Conservation (phyloP, 306 rosid species). For the Dicorynia guianensis region DNA sequence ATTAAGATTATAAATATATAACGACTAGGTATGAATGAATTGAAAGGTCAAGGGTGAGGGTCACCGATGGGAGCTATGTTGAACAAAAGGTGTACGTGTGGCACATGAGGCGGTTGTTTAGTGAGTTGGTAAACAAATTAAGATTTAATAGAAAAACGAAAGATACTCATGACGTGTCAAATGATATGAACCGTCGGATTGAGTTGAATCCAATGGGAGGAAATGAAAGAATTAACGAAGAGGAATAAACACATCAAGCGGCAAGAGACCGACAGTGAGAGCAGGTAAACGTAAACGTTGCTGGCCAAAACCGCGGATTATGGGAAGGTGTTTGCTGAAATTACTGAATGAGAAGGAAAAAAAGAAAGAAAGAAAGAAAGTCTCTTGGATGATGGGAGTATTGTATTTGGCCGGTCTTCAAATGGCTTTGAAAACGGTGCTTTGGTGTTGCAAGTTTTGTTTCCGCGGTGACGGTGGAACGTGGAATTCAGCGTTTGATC, state of each 20-base stretch:
- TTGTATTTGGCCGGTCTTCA: too few species aligned
- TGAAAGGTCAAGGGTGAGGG: constrained; percentile 18
- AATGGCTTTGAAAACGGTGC: too few species aligned
- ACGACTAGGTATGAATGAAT: neutral
- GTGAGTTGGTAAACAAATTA: constrained; percentile 36
- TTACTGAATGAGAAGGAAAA: neutral
- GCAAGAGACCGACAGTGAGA: constrained; percentile 40
- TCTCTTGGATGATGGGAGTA: too few species aligned
- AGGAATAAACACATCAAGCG: neutral
- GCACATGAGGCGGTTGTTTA: constrained; percentile 35
- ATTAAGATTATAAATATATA: neutral
- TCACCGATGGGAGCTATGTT: neutral
- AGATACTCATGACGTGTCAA: constrained; percentile 10
- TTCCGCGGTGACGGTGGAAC: too few species aligned
- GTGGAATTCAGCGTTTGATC: neutral
- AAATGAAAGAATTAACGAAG: neutral
- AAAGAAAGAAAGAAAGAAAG: too few species aligned
- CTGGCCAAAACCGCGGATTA: constrained; percentile 37
- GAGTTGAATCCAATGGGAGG: neutral
- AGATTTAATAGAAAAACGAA: constrained; percentile 7
- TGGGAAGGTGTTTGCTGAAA: constrained; percentile 32
- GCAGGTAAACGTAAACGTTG: constrained; percentile 40
- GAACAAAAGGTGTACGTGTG: constrained; percentile 33
- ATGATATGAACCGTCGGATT: constrained; percentile 26
- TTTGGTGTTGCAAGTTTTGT: too few species aligned